Conservation (phyloP, 306 rosid species). For the Prunus salicina region DNA sequence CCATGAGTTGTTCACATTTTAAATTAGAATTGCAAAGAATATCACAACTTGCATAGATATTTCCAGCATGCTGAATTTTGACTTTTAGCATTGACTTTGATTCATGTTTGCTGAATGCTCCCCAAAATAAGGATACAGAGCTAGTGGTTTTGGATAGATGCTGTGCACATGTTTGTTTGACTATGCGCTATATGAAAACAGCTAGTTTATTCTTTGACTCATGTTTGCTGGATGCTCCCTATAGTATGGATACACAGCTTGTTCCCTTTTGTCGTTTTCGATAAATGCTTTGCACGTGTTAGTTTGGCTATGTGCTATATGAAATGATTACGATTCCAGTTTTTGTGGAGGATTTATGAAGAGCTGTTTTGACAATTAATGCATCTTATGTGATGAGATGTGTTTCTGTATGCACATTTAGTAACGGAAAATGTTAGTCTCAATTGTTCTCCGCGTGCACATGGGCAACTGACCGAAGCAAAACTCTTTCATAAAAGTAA, state of each 20-base stretch:
- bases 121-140: background rate
- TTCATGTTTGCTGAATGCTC: background rate
- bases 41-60: background rate
- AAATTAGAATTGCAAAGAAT: background rate
- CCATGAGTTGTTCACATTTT: background rate
- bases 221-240: background rate
- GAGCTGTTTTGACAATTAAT: background rate
- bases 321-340: background rate
- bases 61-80: background rate
- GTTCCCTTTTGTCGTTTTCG: background rate
- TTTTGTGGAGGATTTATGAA: background rate
- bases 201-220: background rate
- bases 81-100: background rate
- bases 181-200: background rate
- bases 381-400: constrained; percentile 5
- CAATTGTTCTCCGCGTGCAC: background rate
- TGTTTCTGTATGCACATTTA: background rate
- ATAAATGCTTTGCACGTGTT: background rate
- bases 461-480: background rate
- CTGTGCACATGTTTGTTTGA: background rate
- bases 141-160: background rate
- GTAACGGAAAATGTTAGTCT: background rate
- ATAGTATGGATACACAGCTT: background rate
- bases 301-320: background rate
- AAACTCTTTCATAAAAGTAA: background rate